Evolutionary conservation across 2,329 filamentous ascomycete genomes (phyloP), one percentile per base, ranked within the genome.

Genomic region (Lachnellula subtilissima): DNA sequence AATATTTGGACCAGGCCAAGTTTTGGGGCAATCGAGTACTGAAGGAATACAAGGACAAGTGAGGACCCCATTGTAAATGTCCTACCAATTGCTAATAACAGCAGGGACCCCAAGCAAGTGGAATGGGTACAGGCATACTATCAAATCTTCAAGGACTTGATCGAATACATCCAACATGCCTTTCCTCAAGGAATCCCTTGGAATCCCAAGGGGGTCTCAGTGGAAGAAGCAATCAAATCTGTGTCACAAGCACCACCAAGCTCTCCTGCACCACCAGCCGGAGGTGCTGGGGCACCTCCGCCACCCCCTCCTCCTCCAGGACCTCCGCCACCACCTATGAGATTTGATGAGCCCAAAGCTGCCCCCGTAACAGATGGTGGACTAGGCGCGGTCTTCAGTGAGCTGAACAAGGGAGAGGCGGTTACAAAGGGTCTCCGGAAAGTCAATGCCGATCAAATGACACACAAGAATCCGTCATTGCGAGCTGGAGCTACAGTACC

Each of bases 371-470:
- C 77, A 39, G 72, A 78, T 2, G 73, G 80, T 28, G 91, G 93
- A 54, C 85, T 96, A 72, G 85, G 85, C 22, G 91, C 93, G 23
- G 91, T 99, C 2, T 99, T 99, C 71, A 87, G 87, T 42, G 88
- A 97, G 63, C 77, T 99, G 52, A 97, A 97, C 75, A 87, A 88
- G 71, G 94, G 94, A 55, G 85, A 89, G 58, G 80, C 83, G n/a
- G 89, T 99, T 57, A 99, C 94, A 4, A 85, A 89, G 63, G 86
- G 89, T 35, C 80, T 99, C 37, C 88, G 89, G 64, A 99, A 97
- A 78, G 94, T 99, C 50, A 93, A 97, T 75, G 88, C 87, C 70
- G 94, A 89, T 53, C 81, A 97, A 73, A 97, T 97, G 93, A 99
- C 94, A 58, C 94, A 99, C 76, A 97, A 97, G 78, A 99, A 99